These are phyloP conservation scores for Comarum palustre DNA, from an alignment of 306 rosid species.

Conservation along the genomic window DNA sequence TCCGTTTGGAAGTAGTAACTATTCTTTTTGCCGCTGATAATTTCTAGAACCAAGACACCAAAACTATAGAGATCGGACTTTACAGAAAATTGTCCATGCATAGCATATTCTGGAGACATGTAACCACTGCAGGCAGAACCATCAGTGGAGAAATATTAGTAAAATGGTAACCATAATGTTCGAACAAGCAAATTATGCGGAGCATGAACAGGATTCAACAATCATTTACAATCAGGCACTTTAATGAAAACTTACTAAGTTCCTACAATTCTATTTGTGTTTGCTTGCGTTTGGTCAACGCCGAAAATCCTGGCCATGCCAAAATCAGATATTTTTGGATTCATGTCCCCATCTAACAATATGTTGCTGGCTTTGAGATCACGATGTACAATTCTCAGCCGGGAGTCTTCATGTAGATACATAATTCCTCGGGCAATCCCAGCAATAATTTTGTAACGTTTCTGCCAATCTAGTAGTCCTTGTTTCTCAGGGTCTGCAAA, in stretches of 20 bases:
- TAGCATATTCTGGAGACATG: slow-evolving; percentile 19
- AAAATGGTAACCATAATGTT: background rate
- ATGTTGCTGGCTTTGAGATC: slow-evolving; percentile 13
- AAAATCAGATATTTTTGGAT: slow-evolving; percentile 23
- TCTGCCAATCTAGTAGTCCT: slow-evolving; percentile 10
- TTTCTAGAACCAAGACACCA: slow-evolving; percentile 28
- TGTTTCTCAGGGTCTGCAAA: slow-evolving; percentile 14
- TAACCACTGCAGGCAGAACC: slow-evolving; percentile 8
- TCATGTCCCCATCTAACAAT: background rate
- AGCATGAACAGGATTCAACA: background rate
- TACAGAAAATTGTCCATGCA: slow-evolving; percentile 8
- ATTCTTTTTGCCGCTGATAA: slow-evolving; percentile 26
- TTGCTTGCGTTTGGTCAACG: slow-evolving; percentile 3
- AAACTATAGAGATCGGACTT: slow-evolving; percentile 31
- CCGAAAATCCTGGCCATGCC: background rate
- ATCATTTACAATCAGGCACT: background rate
- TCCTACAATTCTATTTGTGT: slow-evolving; percentile 1
- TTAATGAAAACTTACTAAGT: background rate
- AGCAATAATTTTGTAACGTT: slow-evolving; percentile 1
- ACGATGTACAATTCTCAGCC: slow-evolving; percentile 11
- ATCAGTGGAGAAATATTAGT: background rate
- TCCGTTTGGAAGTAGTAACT: background rate
- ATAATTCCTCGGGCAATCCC: slow-evolving; percentile 12
- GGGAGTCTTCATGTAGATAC: slow-evolving; percentile 15
- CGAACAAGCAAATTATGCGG: background rate